Conservation (phyloP, 768 basidiomycete species). For the Leccinum sublutescens region DNA sequence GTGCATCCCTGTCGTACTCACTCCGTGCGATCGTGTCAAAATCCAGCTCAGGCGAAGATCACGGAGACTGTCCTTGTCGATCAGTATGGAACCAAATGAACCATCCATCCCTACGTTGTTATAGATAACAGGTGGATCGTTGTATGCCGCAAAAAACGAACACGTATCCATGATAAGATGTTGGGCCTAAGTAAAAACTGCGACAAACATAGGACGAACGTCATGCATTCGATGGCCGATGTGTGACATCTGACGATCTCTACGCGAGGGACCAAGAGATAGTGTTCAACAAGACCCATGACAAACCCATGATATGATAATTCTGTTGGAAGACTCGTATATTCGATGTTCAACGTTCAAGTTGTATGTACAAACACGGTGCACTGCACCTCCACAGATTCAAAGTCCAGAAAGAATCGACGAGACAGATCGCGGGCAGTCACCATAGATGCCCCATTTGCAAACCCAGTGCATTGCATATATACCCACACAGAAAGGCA, state of each 20-base stretch:
- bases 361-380: neutral
- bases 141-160: neutral
- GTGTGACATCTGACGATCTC: neutral
- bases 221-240: neutral
- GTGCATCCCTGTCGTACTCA: neutral
- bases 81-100: neutral
- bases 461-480: neutral
- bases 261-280: neutral
- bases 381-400: neutral
- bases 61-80: neutral
- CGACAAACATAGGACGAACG: neutral
- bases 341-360: neutral
- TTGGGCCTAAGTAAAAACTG: neutral
- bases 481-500: neutral
- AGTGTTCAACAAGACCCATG: neutral
- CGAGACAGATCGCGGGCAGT: neutral
- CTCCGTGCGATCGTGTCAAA: neutral
- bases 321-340: neutral
- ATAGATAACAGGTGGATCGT: neutral
- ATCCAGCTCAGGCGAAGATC: neutral
- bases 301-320: neutral
- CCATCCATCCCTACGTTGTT: neutral
- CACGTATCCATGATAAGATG: neutral
- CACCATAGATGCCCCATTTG: neutral
- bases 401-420: neutral